Evolutionary conservation across 345 rosid species (phyloP).

Genomic region (Lumnitzera racemosa): DNA sequence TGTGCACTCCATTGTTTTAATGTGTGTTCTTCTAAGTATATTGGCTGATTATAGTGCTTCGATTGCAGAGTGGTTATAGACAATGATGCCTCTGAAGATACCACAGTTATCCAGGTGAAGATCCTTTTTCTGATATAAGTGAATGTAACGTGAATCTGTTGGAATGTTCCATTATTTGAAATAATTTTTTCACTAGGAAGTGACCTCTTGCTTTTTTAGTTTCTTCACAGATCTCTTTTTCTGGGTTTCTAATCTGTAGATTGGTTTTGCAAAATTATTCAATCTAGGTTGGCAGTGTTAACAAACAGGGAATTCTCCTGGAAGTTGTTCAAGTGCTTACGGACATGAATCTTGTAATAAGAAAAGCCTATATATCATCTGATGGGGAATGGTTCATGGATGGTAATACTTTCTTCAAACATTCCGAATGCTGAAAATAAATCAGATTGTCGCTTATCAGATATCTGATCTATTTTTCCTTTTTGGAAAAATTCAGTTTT

Average conservation of each 20-base stretch:
- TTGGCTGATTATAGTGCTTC: not conserved
- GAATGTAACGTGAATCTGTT: not conserved
- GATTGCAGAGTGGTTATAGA: constrained; percentile 38
- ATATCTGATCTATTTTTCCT: not conserved
- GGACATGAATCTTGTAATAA: constrained; percentile 36
- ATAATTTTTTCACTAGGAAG: not conserved
- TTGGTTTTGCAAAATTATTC: not conserved
- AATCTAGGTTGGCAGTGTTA: constrained; percentile 32
- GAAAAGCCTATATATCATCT: constrained; percentile 43
- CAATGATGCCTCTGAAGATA: constrained; percentile 31
- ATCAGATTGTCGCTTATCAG: not conserved
- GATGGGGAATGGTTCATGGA: constrained; percentile 59
- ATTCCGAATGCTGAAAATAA: not conserved
- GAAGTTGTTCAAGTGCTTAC: constrained; percentile 40
- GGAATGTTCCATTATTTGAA: not conserved
- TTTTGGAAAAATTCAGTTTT: constrained; percentile 24
- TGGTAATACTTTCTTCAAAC: constrained; percentile 17
- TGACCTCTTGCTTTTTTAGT: not conserved
- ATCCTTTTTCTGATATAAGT: not conserved
- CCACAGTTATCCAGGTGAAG: constrained; percentile 38
- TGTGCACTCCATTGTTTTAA: not conserved
- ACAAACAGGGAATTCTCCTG: constrained; percentile 39
- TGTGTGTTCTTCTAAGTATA: not conserved
- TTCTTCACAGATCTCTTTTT: not conserved
- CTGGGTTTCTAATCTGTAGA: not conserved